phyloP scores from a whole-genome alignment of 2,329 filamentous ascomycete species.

The Exophiala spinifera region DNA sequence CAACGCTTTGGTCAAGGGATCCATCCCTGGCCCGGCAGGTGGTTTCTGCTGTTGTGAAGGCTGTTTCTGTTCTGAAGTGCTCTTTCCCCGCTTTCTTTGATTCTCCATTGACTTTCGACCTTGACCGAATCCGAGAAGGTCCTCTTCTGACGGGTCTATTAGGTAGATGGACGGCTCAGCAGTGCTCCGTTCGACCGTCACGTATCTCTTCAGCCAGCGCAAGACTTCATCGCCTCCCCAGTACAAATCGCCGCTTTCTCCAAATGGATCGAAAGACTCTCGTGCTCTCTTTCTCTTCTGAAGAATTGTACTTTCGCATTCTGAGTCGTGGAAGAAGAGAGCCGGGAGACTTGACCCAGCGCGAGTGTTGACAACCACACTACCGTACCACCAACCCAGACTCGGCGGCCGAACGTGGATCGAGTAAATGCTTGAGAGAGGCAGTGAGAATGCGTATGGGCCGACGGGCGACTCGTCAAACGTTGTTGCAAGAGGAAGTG shows the following conservation, averaged over 20 bases:
- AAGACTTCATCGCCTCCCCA: conserved; percentile 97
- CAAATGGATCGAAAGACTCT: conserved; percentile 88
- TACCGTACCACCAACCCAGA: conserved; percentile 97
- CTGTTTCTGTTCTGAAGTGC: conserved; percentile 39
- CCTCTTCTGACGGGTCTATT: conserved; percentile 80
- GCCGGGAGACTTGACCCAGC: conserved; percentile 92
- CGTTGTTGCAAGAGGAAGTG: conserved; percentile 79
- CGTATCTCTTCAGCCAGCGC: conserved; percentile 82
- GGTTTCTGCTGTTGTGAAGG: conserved; percentile 37
- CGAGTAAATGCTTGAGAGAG: conserved; percentile 85
- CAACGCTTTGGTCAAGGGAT: conserved; percentile 86
- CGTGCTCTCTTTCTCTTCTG: conserved; percentile 83
- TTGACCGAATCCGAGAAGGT: conserved; percentile 72
- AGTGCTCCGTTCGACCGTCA: conserved; percentile 74
- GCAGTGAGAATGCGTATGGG: conserved; percentile 86
- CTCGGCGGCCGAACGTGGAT: conserved; percentile 87
- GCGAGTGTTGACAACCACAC: conserved; percentile 85
- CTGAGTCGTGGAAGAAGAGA: conserved; percentile 94
- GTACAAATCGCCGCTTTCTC: conserved; percentile 80
- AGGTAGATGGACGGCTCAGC: conserved; percentile 90
- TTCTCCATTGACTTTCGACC: conserved; percentile 51
- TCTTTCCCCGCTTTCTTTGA: conserved; percentile 32
- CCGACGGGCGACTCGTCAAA: conserved; percentile 65
- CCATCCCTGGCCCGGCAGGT: conserved; percentile 55
- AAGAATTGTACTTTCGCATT: conserved; percentile 91